phyloP scores from a whole-genome alignment of 106 monocot genomes.

The Dendrobium officinale region DNA sequence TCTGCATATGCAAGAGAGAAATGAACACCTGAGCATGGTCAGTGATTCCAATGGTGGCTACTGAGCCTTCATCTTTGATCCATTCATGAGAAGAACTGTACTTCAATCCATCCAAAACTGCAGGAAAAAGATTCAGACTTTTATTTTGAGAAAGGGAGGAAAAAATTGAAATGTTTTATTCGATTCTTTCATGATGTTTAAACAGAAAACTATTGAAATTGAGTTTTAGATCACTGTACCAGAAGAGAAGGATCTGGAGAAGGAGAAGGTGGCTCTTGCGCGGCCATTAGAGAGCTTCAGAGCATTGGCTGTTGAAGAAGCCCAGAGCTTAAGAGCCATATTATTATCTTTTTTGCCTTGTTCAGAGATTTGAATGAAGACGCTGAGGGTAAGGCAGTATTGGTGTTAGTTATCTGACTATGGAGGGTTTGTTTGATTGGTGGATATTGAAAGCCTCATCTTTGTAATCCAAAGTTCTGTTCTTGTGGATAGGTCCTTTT shows the following conservation, averaged over 20 bases:
- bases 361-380: too few relatives aligned
- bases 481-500: neutral
- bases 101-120: slow-evolving; percentile 81
- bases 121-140: neutral
- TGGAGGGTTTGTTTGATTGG: neutral
- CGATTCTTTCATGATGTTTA: neutral
- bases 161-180: too few relatives aligned
- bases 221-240: slow-evolving; percentile 12
- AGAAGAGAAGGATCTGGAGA: slow-evolving; percentile 81
- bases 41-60: slow-evolving; percentile 89
- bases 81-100: slow-evolving; percentile 79
- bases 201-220: neutral
- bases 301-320: neutral
- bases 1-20: neutral
- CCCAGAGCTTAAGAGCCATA: neutral
- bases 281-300: neutral
- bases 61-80: slow-evolving; percentile 78
- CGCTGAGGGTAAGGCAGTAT: neutral
- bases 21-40: slow-evolving; percentile 85
- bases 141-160: neutral
- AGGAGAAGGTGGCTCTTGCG: slow-evolving; percentile 18
- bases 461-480: neutral
- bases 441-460: neutral
- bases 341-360: too few relatives aligned
- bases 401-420: neutral